Evolutionary conservation across 345 rosid species (phyloP).

Genomic region (Lepidium sativum): DNA sequence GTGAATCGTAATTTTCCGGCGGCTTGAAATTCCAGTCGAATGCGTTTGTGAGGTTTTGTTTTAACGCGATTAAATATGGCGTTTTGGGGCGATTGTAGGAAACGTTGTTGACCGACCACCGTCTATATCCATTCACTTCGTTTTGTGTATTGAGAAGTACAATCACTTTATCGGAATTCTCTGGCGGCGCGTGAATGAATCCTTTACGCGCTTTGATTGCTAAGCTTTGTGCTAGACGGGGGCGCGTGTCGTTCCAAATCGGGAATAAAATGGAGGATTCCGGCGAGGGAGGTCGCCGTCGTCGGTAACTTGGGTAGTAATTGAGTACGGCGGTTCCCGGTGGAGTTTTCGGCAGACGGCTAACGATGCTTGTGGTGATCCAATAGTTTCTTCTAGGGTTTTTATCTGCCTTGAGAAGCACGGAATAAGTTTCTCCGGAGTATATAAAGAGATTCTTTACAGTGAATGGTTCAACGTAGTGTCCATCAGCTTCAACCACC

Average conservation of each 20-base stretch:
- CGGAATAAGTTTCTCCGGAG: constrained; percentile 73
- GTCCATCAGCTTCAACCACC: constrained; percentile 77
- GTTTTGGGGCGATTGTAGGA: constrained; percentile 46
- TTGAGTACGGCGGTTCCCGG: constrained; percentile 48
- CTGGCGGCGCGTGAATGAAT: constrained; percentile 36
- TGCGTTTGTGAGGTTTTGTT: constrained; percentile 29
- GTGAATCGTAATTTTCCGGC: constrained; percentile 29
- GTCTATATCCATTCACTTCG: constrained; percentile 19
- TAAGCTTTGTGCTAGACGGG: constrained; percentile 41
- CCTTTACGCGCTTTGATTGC: constrained; percentile 47
- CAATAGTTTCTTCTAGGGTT: constrained; percentile 59
- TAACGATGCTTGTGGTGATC: constrained; percentile 50
- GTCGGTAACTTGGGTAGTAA: constrained; percentile 54
- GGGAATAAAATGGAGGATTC: constrained; percentile 34
- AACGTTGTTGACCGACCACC: constrained; percentile 66
- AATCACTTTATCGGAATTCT: constrained; percentile 36
- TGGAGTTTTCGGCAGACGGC: constrained; percentile 32
- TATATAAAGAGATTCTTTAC: constrained; percentile 63
- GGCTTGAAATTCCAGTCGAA: constrained; percentile 41
- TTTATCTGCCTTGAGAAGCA: constrained; percentile 47
- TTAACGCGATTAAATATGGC: constrained; percentile 52
- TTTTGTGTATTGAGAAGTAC: constrained; percentile 61
- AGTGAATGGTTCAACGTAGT: constrained; percentile 62
- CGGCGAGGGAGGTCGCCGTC: constrained; percentile 32
- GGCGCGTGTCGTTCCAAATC: constrained; percentile 29